Conservation (phyloP, 352 stramenopile genomes). For the Plasmopara halstedii region DNA sequence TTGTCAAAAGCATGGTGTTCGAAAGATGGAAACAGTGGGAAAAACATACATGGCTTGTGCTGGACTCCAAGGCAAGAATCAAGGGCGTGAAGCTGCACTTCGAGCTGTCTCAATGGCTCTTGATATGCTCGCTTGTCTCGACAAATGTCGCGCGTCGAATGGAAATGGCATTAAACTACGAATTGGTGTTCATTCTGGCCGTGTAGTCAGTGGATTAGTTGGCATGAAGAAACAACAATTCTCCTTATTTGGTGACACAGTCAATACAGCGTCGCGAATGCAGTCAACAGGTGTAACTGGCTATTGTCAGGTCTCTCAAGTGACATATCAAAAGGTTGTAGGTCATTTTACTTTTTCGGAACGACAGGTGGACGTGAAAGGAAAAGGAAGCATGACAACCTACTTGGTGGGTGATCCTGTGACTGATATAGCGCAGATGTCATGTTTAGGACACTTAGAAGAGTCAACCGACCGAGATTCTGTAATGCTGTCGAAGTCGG, state of each 20-base stretch:
- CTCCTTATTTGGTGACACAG: slow-evolving; percentile 90
- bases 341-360: slow-evolving; percentile 75
- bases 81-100: slow-evolving; percentile 61
- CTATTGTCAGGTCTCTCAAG: slow-evolving; percentile 71
- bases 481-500: slow-evolving; percentile 23
- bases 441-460: slow-evolving; percentile 53
- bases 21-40: slow-evolving; percentile 91
- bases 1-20: slow-evolving; percentile 84
- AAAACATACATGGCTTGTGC: slow-evolving; percentile 89
- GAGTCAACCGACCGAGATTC: too few species aligned
- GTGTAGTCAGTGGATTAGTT: slow-evolving; percentile 83
- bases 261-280: slow-evolving; percentile 87
- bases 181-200: slow-evolving; percentile 87
- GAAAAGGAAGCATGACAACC: slow-evolving; percentile 78
- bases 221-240: slow-evolving; percentile 91
- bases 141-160: slow-evolving; percentile 68
- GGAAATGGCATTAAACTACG: slow-evolving; percentile 83
- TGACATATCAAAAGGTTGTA: slow-evolving; percentile 76
- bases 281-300: slow-evolving; percentile 81
- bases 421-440: slow-evolving; percentile 51
- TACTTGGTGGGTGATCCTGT: slow-evolving; percentile 74
- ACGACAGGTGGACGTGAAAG: slow-evolving; percentile 78
- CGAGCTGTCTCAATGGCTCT: slow-evolving; percentile 68
- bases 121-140: slow-evolving; percentile 63
- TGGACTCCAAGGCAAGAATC: slow-evolving; percentile 76